Base-by-base conservation (phyloP, 2,329 filamentous ascomycete genomes). In the Neurospora sp. region DNA sequence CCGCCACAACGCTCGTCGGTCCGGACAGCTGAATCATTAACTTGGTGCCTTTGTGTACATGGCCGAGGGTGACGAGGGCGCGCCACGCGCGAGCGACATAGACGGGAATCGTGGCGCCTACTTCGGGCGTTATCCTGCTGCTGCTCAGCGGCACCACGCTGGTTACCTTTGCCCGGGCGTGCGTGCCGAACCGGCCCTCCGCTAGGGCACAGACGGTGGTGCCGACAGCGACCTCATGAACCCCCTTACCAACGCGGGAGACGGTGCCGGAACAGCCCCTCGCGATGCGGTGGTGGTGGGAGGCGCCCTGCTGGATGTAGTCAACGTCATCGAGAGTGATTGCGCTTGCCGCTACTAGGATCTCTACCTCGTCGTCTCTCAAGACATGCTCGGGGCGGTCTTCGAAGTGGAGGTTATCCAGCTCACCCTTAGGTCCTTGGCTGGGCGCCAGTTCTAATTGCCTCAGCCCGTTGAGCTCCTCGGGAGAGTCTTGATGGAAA, bases 351-450 rank as follows among this genome's bases (percentile, higher is more conserved):
- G 46, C 57, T 6, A 76, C 71, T 8, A 68, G 12, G 15, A 78
- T 75, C 71, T 77, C 76, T 4, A 78, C 73, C 69, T 78, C 76
- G 19, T 75, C 70, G 6, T 72, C 72, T 4, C 40, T 71, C 12
- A 77, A 67, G 2, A 57, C 40, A 10, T 28, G 15, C 11, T 71
- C 52, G 19, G 68, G 40, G 3, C 38, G 66, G 19, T 75, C 73
- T 41, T 71, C 69, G 36, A 75, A 74, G 62, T 52, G 73, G 8
- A 73, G 28, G 15, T 74, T 68, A 12, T 73, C 71, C 39, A 78
- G 69, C 38, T 71, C 70, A 4, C 75, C 70, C 23, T 72, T 70
- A 1, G 75, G 71, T 4, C 67, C 71, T 0, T 40, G 41, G 15
- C 52, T 62, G 3, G 52, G 52, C 15, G 52, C 52, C 17, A 62